Conservation (phyloP, 2,329 filamentous ascomycete genomes). For the Sclerotinia borealis region DNA sequence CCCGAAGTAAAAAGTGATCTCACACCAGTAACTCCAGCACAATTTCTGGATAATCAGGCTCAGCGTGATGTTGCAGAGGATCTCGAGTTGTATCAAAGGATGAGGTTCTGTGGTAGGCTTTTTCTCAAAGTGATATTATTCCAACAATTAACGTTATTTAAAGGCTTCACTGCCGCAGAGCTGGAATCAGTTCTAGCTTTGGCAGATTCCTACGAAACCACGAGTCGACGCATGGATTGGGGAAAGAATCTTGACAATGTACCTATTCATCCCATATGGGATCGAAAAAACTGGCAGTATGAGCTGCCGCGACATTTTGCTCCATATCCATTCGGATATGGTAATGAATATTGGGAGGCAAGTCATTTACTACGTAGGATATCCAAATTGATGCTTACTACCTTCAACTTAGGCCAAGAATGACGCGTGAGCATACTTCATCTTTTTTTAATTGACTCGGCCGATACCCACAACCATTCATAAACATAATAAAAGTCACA, state of each 20-base stretch:
- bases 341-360: slow-evolving; percentile 6
- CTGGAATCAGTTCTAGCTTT: background rate
- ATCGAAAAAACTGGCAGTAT: background rate
- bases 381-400: background rate
- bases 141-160: background rate
- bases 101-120: background rate
- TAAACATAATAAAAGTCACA: too few relatives aligned
- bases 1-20: background rate
- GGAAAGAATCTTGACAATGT: background rate
- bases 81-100: background rate
- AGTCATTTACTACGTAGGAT: background rate
- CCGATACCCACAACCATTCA: background rate
- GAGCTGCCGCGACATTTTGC: background rate
- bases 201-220: background rate
- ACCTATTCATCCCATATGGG: background rate
- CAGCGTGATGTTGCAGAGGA: background rate
- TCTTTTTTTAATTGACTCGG: background rate
- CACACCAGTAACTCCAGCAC: background rate
- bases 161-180: slow-evolving; percentile 3
- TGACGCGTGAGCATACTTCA: background rate
- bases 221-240: background rate
- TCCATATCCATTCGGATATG: background rate
- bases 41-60: background rate
- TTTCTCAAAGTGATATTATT: background rate
- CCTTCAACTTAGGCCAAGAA: background rate